Percentiles rank a stretch among this genome's conserved stretches.
phyloP scores from a whole-genome alignment of 1,284 basidiomycete species.

The Amylostereum areolatum region DNA sequence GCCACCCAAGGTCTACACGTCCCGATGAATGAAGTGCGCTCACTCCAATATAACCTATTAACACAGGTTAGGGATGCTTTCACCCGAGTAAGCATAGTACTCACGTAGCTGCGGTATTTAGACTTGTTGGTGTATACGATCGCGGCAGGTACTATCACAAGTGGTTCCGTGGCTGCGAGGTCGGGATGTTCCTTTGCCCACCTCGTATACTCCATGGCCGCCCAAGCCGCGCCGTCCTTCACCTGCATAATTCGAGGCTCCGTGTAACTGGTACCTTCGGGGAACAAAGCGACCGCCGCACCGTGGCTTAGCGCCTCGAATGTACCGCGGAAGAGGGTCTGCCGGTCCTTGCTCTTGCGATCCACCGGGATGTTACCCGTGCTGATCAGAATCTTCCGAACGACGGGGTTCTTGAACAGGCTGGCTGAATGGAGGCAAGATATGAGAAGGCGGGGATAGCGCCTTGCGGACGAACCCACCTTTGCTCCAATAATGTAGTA shows the following conservation, averaged over 20 bases:
- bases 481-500: conserved; percentile 95
- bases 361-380: conserved; percentile 96
- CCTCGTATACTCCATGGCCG: conserved; percentile 86
- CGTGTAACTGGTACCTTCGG: conserved; percentile 89
- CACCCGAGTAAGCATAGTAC: conserved; percentile 20
- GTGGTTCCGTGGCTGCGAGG: conserved; percentile 33
- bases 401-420: conserved; percentile 74
- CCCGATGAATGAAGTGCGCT: conserved; percentile 18
- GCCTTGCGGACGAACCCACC: conserved; percentile 28
- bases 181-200: conserved; percentile 57
- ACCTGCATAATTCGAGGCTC: conserved; percentile 89
- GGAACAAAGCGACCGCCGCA: conserved; percentile 87
- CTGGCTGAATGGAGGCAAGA: conserved; percentile 36
- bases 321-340: conserved; percentile 84
- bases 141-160: conserved; percentile 73
- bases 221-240: conserved; percentile 96
- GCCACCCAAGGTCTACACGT: background rate
- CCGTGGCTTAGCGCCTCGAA: conserved; percentile 79
- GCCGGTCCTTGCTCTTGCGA: conserved; percentile 86
- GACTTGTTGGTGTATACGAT: conserved; percentile 95
- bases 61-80: conserved; percentile 3
- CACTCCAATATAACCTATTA: conserved; percentile 66
- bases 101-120: conserved; percentile 81
- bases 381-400: conserved; percentile 73
- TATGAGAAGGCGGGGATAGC: conserved; percentile 2